These are phyloP conservation scores for Penicillium waksmanii DNA, from an alignment of 495 filamentous ascomycete genomes.

Conservation along the genomic window DNA sequence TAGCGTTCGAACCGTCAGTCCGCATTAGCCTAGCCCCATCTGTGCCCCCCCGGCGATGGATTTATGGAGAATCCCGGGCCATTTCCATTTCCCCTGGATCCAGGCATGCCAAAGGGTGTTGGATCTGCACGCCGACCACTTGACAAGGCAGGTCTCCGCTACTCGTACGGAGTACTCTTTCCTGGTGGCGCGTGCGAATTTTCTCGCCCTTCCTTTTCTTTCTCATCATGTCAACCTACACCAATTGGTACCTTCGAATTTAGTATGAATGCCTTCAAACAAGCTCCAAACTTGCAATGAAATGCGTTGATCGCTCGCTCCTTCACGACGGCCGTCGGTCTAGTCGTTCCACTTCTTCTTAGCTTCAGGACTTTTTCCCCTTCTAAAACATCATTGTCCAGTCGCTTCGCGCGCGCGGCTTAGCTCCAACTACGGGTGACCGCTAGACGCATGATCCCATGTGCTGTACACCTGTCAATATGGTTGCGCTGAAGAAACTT, in stretches of 20 bases:
- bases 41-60: slow-evolving; percentile 17
- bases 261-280: slow-evolving; percentile 21
- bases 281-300: slow-evolving; percentile 28
- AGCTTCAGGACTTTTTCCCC: slow-evolving; percentile 13
- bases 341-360: slow-evolving; percentile 21
- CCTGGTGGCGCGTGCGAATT: slow-evolving; percentile 7
- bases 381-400: slow-evolving; percentile 8
- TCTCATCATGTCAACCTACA: slow-evolving; percentile 10
- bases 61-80: slow-evolving; percentile 32
- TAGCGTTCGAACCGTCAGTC: slow-evolving; percentile 29
- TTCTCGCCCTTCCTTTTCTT: slow-evolving; percentile 12
- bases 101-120: slow-evolving; percentile 24
- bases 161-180: too few relatives aligned
- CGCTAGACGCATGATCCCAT: neutral
- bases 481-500: slow-evolving; percentile 44
- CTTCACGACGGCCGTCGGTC: slow-evolving; percentile 26
- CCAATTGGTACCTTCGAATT: slow-evolving; percentile 15
- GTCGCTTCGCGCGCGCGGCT: slow-evolving; percentile 7
- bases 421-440: neutral
- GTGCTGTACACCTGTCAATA: slow-evolving; percentile 23
- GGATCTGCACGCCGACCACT: slow-evolving; percentile 27
- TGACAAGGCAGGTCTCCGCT: slow-evolving; percentile 23
- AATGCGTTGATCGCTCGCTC: slow-evolving; percentile 9
- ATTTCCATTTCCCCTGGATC: slow-evolving; percentile 32
- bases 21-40: slow-evolving; percentile 29